A percentile compares a stretch with the other conserved stretches of the same genome.
Conservation (phyloP, 352 stramenopile species). For the Plasmopara halstedii region DNA sequence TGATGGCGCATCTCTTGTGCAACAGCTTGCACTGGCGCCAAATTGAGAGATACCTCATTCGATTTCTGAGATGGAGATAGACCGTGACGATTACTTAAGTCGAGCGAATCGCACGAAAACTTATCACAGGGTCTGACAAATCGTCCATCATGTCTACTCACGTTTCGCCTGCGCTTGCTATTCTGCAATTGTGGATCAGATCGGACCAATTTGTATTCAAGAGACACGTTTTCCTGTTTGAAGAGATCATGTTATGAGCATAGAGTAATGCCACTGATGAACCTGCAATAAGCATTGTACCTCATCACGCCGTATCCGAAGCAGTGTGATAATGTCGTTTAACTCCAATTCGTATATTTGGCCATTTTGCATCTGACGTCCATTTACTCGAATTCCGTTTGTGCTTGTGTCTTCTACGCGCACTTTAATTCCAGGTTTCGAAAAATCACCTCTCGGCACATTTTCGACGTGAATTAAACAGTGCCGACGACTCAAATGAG, state of each 20-base stretch:
- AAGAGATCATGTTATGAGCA: neutral
- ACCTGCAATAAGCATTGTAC: slow-evolving; percentile 16
- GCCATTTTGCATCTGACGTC: slow-evolving; percentile 35
- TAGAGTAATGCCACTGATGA: neutral
- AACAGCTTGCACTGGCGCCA: slow-evolving; percentile 7
- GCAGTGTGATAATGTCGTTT: slow-evolving; percentile 48
- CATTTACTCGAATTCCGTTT: slow-evolving; percentile 61
- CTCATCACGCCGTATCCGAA: slow-evolving; percentile 37
- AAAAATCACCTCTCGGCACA: slow-evolving; percentile 15
- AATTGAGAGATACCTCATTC: neutral
- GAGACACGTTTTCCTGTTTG: slow-evolving; percentile 34
- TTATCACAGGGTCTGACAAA: slow-evolving; percentile 24
- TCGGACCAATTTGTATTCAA: slow-evolving; percentile 34
- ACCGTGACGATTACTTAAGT: slow-evolving; percentile 13
- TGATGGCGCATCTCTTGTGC: slow-evolving; percentile 16
- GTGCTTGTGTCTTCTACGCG: slow-evolving; percentile 66
- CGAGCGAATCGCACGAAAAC: slow-evolving; percentile 17
- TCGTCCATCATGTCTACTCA: slow-evolving; percentile 26
- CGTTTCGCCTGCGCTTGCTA: slow-evolving; percentile 7
- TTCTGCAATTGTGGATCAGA: slow-evolving; percentile 6
- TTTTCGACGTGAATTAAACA: slow-evolving; percentile 55
- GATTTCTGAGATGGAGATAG: slow-evolving; percentile 11
- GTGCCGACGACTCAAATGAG: slow-evolving; percentile 48
- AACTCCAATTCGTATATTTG: slow-evolving; percentile 37
- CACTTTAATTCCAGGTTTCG: slow-evolving; percentile 31